phyloP scores from a whole-genome alignment of 2,329 filamentous ascomycete genomes.

The Trichophyton verrucosum region DNA sequence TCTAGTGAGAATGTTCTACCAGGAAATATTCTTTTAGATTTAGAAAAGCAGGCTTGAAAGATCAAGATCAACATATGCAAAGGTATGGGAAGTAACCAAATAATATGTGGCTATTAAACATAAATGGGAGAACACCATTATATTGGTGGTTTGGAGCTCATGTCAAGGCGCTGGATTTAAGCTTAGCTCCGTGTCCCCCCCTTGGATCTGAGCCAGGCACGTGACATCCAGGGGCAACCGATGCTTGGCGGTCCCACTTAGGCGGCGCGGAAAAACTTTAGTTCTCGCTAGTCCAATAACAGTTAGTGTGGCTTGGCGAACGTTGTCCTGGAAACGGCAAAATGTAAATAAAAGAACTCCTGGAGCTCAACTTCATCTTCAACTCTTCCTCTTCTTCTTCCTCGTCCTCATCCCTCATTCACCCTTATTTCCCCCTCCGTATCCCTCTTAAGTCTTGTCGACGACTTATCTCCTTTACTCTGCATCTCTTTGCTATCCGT shows the following conservation, averaged over 20 bases:
- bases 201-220: no score
- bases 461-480: not conserved
- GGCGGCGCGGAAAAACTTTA: slow-evolving; percentile 8
- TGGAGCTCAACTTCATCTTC: slow-evolving; percentile 3
- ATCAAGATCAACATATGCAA: no score
- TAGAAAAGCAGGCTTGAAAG: no score
- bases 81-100: no score
- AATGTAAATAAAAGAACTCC: slow-evolving; percentile 18
- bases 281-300: slow-evolving; percentile 20
- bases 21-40: no score
- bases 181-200: no score
- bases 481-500: slow-evolving; percentile 2
- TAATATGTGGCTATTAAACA: no score
- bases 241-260: not conserved
- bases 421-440: slow-evolving; percentile 19
- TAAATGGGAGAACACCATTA: no score
- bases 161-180: no score
- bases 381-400: slow-evolving; percentile 14
- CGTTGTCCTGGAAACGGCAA: slow-evolving; percentile 32
- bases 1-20: no score
- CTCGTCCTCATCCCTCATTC: slow-evolving; percentile 18
- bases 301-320: not conserved
- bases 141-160: no score
- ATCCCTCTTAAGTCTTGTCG: slow-evolving; percentile 17
- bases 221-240: no score